Evolutionary conservation across 306 rosid species (phyloP).

Genomic region (Morella rubra): DNA sequence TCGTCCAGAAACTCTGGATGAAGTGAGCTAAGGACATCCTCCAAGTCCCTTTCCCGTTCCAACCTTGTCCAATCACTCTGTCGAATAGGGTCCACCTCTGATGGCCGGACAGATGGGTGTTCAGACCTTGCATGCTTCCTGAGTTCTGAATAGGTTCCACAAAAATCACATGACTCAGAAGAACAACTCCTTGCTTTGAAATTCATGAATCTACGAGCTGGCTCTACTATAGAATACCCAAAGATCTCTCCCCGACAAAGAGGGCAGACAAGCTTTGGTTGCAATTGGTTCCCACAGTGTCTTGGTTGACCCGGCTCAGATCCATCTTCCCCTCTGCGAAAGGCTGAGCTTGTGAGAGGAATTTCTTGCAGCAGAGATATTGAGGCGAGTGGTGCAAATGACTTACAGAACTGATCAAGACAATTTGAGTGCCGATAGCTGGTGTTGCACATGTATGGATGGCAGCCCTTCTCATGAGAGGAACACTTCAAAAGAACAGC

Average conservation of each 20-base stretch:
- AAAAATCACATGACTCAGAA: slow-evolving; percentile 63
- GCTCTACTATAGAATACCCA: slow-evolving; percentile 60
- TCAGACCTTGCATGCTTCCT: slow-evolving; percentile 80
- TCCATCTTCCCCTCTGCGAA: slow-evolving; percentile 41
- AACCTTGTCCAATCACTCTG: slow-evolving; percentile 62
- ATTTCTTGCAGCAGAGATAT: slow-evolving; percentile 50
- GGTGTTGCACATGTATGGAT: slow-evolving; percentile 79
- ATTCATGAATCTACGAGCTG: slow-evolving; percentile 68
- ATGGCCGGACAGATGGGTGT: slow-evolving; percentile 72
- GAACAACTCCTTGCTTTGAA: slow-evolving; percentile 67
- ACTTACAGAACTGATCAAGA: slow-evolving; percentile 78
- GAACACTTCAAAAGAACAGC: slow-evolving; percentile 72
- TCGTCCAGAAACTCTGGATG: slow-evolving; percentile 40
- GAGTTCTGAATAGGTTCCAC: slow-evolving; percentile 67
- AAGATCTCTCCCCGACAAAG: slow-evolving; percentile 79
- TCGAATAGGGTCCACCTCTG: slow-evolving; percentile 64
- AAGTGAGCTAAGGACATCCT: slow-evolving; percentile 61
- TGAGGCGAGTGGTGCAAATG: slow-evolving; percentile 49
- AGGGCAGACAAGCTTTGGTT: slow-evolving; percentile 59
- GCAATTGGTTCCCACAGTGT: slow-evolving; percentile 36
- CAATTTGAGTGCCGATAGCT: slow-evolving; percentile 86
- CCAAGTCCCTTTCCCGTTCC: slow-evolving; percentile 61
- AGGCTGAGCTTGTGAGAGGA: slow-evolving; percentile 44
- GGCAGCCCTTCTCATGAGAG: slow-evolving; percentile 71
- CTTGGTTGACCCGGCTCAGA: slow-evolving; percentile 34